Conservation (phyloP, 306 rosid species). For the Prunus armeniaca region DNA sequence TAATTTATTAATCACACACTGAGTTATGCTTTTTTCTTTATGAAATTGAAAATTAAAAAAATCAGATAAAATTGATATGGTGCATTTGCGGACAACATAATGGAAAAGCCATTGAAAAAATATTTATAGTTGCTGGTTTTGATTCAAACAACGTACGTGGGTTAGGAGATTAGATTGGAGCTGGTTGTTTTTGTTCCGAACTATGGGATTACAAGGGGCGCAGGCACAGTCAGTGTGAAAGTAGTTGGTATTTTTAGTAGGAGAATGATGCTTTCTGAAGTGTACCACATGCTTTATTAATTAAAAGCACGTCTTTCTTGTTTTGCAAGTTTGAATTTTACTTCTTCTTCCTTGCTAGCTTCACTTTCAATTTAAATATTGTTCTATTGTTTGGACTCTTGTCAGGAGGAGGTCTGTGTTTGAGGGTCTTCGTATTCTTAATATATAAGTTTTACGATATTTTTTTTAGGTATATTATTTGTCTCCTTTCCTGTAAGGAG, state of each 20-base stretch:
- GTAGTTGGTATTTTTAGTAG: not conserved
- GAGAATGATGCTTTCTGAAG: not conserved
- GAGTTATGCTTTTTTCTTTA: not conserved
- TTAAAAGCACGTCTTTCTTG: not conserved
- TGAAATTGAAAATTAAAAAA: not conserved
- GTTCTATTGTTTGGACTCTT: not conserved
- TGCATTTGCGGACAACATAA: not conserved
- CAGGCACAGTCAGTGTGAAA: not conserved
- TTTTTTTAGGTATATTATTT: no score
- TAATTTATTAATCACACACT: not conserved
- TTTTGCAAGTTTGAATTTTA: conserved; percentile 2
- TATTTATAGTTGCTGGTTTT: conserved; percentile 48
- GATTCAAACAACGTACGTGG: conserved; percentile 10
- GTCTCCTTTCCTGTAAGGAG: no score
- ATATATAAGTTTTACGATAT: no score
- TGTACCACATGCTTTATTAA: not conserved
- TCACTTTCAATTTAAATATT: not conserved
- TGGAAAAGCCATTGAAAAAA: not conserved
- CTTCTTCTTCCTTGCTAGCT: not conserved
- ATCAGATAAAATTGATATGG: not conserved
- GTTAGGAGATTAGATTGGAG: conserved; percentile 23
- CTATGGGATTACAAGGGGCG: not conserved
- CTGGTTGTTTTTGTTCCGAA: conserved; percentile 25
- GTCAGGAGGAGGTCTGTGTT: not conserved
- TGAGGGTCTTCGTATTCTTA: no score